A percentile compares a stretch with the other conserved stretches of the same genome.
Evolutionary conservation across 164 flowering plant genomes (phyloP).

Genomic region (Vitis cinerea): DNA sequence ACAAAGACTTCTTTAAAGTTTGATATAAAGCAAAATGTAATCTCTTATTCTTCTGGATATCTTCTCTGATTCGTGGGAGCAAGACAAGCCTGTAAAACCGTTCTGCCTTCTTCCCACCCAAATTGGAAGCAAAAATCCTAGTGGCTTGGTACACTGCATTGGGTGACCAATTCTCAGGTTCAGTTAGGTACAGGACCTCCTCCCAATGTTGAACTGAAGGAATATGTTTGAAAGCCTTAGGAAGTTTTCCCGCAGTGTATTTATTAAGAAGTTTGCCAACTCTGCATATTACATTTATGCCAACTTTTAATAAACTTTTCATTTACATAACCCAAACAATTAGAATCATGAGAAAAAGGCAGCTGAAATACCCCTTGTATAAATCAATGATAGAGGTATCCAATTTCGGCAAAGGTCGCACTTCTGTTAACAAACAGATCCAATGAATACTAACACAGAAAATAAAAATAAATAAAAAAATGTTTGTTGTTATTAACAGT

Average conservation of each 20-base stretch:
- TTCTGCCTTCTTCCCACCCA: constrained; percentile 68
- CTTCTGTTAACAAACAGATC: constrained; percentile 41
- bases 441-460: neutral
- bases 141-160: constrained; percentile 93
- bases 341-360: neutral
- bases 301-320: constrained; percentile 1
- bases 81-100: constrained; percentile 84
- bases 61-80: constrained; percentile 86
- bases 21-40: constrained; percentile 87
- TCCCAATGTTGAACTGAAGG: constrained; percentile 75
- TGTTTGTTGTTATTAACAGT: too few relatives aligned
- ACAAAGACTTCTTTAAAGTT: constrained; percentile 79
- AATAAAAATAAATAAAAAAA: neutral
- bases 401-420: constrained; percentile 60
- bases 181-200: constrained; percentile 77
- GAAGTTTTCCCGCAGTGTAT: constrained; percentile 85
- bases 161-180: constrained; percentile 97
- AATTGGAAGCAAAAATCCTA: constrained; percentile 84
- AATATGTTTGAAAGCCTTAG: constrained; percentile 82
- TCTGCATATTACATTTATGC: constrained; percentile 37
- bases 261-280: constrained; percentile 69
- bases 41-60: constrained; percentile 74
- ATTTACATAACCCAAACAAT: neutral
- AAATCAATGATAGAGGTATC: constrained; percentile 60
- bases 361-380: constrained; percentile 67